Base-by-base conservation (phyloP, 129 eudicot genomes). In the Centrapalus pauciflorus region DNA sequence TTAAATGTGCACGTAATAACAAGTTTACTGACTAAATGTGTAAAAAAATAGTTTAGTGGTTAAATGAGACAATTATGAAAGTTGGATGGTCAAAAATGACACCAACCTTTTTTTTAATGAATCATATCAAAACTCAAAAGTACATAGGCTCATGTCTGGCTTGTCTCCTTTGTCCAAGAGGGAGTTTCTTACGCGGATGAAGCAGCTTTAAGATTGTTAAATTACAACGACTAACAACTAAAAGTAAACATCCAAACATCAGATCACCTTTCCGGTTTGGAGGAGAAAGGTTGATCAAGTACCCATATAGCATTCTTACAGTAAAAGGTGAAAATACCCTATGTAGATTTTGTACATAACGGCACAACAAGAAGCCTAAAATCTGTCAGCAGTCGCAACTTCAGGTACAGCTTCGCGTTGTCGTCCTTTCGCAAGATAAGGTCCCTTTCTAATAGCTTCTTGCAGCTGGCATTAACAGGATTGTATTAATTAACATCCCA, bases 401-500 rank as follows among this genome's bases (percentile, higher is more conserved):
- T 76, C 82, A n/a, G 96, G 98, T 59, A 71, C 89, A 57, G 96
- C 91, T 78, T 92, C 98, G 26, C 58, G 29, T n/a, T 64, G 84
- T 4, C 73, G 86, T 75, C 70, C 86, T 61, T 84, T 78, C 4
- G 80, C 84, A 27, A 78, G 95, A 67, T 81, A 92, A 23, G 98
- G 98, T 54, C 98, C 98, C 60, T 89, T 83, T 77, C 61, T 78
- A 27, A 88, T 73, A 70, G 92, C 81, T 82, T 92, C 96, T 67
- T 73, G 69, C 64, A 92, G 78, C 98, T 92, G 95, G 95, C 77
- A 76, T 24, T 12, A 41, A 4, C 11, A 32, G 19, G 12, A 41
- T 58, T 40, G 24, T 19, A 6, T 4, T n/a, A n/a, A n/a, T n/a
- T n/a, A n/a, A n/a, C n/a, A n/a, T n/a, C n/a, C n/a, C n/a, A n/a